Base-by-base conservation (phyloP, 208 protist genomes). In the Phytomonas sp. region DNA sequence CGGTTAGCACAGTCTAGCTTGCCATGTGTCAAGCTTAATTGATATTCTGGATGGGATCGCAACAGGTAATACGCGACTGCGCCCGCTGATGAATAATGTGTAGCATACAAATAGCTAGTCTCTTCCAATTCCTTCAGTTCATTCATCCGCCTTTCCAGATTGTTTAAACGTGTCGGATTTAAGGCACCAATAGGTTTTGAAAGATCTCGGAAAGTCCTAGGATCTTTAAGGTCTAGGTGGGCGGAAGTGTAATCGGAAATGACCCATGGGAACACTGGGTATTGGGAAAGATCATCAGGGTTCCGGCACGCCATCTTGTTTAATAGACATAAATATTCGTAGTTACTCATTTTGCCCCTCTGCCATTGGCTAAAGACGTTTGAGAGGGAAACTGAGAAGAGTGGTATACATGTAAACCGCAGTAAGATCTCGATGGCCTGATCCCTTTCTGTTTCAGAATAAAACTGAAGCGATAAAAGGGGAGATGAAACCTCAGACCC, bases 211-310 rank as follows among this genome's bases (percentile, higher is more conserved):
- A 92, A 98, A 9, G 68, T 81, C 1, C 64, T 37, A 0, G 74
- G 51, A 30, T 84, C 71, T 13, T 60, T 60, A 2, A 97, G 43
- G 73, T 98, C 85, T 1, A 98, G 66, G 4, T 62, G 15, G 0
- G 32, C 28, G 1, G 76, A 84, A 0, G 78, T 81, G 75, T 98
- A 98, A 72, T 98, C 91, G 0, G 63, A 8, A 1, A 98, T 62
- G 17, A 98, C 85, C 96, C 96, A 98, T 2, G 97, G 97, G 15
- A 98, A 92, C 6, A 98, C 92, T 0, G 95, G 96, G 56, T 98
- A 95, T 76, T 92, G 85, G 26, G 81, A 78, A 6, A 88, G 68
- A 60, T 92, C 84, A 31, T 77, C 72, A 4, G 72, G 33, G 70
- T 65, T 80, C n/a, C 86, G 74, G 11, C 74, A 82, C 1, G 83